Base-by-base conservation (phyloP, 2,329 filamentous ascomycete genomes). In the Thelonectria olida region DNA sequence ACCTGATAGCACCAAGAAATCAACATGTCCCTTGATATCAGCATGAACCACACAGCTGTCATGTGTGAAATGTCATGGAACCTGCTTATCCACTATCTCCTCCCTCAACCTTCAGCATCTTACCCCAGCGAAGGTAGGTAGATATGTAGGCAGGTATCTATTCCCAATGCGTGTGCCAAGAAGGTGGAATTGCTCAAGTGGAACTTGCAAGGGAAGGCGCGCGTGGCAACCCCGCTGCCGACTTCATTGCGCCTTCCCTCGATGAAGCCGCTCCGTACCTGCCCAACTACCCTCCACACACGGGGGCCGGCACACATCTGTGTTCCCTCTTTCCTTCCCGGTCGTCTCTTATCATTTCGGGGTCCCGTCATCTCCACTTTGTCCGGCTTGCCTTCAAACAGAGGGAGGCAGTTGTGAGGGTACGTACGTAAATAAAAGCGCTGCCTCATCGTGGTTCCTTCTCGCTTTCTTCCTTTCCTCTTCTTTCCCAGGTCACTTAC, bases 361-460 rank as follows among this genome's bases (percentile, higher is more conserved):
- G 22, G 59, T 41, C 52, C n/a, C 7, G 10, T 15, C 19, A 42
- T 42, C 62, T 58, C 57, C 58, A 48, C 53, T 36, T 58, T 63
- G 54, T 52, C 53, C 25, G 57, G 31, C 31, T 34, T 12, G 39
- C n/a, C n/a, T 9, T 45, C 42, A 45, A 45, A 45, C 41, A 13
- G 41, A n/a, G 10, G 22, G 8, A 41, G 9, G 38, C 17, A 17
- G n/a, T 54, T 27, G 22, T 55, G 54, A 25, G 38, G 23, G 25
- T 38, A 54, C 39, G 53, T 39, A 68, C 39, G 53, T 39, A 68
- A 66, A 71, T 70, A 70, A 71, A 61, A 65, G 65, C 45, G 52
- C 58, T 44, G 56, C 53, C 58, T 63, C 53, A 41, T 61, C 56
- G 9, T 45, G 55, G 15, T 45, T 53, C 34, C 51, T 54, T 53